Percentiles rank a stretch among this genome's conserved stretches.
phyloP scores from a whole-genome alignment of 2,329 filamentous ascomycete species.

The Graphiopsis chlorocephala region DNA sequence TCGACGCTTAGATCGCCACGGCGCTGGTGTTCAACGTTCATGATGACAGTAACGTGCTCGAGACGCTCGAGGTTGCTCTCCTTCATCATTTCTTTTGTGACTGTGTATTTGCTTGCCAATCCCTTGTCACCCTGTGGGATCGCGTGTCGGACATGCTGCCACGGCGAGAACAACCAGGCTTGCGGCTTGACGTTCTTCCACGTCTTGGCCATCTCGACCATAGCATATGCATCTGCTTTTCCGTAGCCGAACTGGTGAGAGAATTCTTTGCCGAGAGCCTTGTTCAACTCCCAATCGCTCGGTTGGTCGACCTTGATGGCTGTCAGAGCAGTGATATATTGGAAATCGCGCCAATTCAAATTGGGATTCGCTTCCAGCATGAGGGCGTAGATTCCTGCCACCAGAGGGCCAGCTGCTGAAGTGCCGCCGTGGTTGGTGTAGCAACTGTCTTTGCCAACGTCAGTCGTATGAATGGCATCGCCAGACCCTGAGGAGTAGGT shows the following conservation, averaged over 20 bases:
- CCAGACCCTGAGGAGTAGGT: constrained; percentile 91
- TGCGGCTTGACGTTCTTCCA: constrained; percentile 92
- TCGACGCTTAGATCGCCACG: constrained; percentile 93
- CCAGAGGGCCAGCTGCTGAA: constrained; percentile 89
- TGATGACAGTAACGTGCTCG: constrained; percentile 95
- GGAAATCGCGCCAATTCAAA: constrained; percentile 88
- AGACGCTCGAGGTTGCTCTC: constrained; percentile 79
- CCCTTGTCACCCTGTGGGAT: constrained; percentile 85
- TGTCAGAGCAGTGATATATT: constrained; percentile 83
- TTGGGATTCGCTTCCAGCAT: constrained; percentile 82
- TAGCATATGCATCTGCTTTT: constrained; percentile 82
- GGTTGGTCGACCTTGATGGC: constrained; percentile 77
- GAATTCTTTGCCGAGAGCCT: constrained; percentile 77
- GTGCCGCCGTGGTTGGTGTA: constrained; percentile 85
- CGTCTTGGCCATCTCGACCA: constrained; percentile 80
- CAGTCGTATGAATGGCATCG: constrained; percentile 93
- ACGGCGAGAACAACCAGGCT: constrained; percentile 89
- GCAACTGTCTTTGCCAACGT: constrained; percentile 79
- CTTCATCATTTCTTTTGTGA: constrained; percentile 77
- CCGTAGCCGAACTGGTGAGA: constrained; percentile 96
- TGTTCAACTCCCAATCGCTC: constrained; percentile 73
- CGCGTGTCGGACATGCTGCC: constrained; percentile 80
- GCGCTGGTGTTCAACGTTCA: constrained; percentile 87
- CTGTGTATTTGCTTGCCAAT: constrained; percentile 73
- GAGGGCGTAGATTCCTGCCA: constrained; percentile 86